Percentiles rank a stretch among this genome's conserved stretches.
Evolutionary conservation across 139 green algal species (phyloP).

Genomic region (Raphidocelis subcapitata): DNA sequence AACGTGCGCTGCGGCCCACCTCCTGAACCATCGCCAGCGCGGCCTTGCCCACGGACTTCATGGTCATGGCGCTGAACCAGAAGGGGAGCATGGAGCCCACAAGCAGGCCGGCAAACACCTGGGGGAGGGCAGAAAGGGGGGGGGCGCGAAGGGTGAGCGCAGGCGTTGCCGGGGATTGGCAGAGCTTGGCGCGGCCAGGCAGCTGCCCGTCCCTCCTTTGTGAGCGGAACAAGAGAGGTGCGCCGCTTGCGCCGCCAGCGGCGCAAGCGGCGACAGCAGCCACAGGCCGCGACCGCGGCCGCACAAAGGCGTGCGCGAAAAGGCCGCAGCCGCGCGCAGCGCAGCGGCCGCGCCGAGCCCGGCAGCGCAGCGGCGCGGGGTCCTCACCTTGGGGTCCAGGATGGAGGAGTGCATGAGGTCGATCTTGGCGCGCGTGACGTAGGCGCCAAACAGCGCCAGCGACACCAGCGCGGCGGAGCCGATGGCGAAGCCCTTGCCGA

Average conservation of each 20-base stretch:
- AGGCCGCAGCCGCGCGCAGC: too few relatives aligned
- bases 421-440: constrained; percentile 86
- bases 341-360: too few relatives aligned
- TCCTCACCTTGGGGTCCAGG: constrained; percentile 85
- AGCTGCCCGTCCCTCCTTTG: too few relatives aligned
- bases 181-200: too few relatives aligned
- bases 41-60: constrained; percentile 97
- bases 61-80: constrained; percentile 98
- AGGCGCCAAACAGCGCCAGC: constrained; percentile 96
- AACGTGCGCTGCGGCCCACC: constrained; percentile 75
- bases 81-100: constrained; percentile 96
- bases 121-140: background rate
- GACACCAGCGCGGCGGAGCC: constrained; percentile 97
- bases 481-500: constrained; percentile 98
- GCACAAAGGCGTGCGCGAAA: too few relatives aligned
- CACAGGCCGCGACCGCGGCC: too few relatives aligned
- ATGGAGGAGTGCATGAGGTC: constrained; percentile 83
- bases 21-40: constrained; percentile 85
- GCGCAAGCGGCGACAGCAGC: too few relatives aligned
- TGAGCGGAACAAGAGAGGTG: too few relatives aligned
- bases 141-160: too few relatives aligned
- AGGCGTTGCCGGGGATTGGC: too few relatives aligned
- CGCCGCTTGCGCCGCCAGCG: too few relatives aligned
- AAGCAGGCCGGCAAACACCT: constrained; percentile 91
- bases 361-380: too few relatives aligned